Evolutionary conservation across 2,329 filamentous ascomycete species (phyloP), one percentile per base, ranked within the genome.

Genomic region (Chaetomiaceae sp.): DNA sequence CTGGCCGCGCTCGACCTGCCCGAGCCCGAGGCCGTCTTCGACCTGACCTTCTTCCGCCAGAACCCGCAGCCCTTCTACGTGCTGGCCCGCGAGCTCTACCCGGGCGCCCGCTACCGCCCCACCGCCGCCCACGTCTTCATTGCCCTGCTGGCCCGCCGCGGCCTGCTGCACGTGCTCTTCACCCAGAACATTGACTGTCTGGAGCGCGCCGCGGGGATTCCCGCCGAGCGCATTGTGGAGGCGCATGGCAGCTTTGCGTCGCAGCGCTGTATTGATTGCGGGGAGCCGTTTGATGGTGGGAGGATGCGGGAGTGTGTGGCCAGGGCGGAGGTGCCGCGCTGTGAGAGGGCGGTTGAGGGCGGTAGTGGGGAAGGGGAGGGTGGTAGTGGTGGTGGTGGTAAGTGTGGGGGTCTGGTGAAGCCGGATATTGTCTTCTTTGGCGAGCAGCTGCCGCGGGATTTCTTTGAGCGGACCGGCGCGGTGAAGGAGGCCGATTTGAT

Each of bases 141-240:
- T 58, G 76, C 81, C 12, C 72, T 98, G 19, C 79, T 97, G 14
- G 78, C 90, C 47, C 72, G 82, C 50, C 95, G 94, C 67, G 81
- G 79, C 4, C 71, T 91, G 33, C 71, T 98, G 19, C 71, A 84
- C 55, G 93, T 89, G 72, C 78, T 93, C 43, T 98, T 97, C 65
- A 96, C 93, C 0, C 93, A 98, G 62, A 98, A 98, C 61, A 97
- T 98, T 56, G 93, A 98, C 68, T 95, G 89, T 59, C 75, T 98
- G 11, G 93, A 98, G 68, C 80, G 90, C 18, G 76, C 79, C 56
- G 93, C 91, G 11, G 93, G 93, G 20, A 82, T 98, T 1, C 86
- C 89, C 0, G 75, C 71, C 0, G 81, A 91, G 2, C 82, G 78
- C 65, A 90, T 98, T 40, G 75, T 98, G 26, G 91, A 97, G 67